Evolutionary conservation across 2,329 filamentous ascomycete genomes (phyloP).

Genomic region (Furcasterigmium furcatum): DNA sequence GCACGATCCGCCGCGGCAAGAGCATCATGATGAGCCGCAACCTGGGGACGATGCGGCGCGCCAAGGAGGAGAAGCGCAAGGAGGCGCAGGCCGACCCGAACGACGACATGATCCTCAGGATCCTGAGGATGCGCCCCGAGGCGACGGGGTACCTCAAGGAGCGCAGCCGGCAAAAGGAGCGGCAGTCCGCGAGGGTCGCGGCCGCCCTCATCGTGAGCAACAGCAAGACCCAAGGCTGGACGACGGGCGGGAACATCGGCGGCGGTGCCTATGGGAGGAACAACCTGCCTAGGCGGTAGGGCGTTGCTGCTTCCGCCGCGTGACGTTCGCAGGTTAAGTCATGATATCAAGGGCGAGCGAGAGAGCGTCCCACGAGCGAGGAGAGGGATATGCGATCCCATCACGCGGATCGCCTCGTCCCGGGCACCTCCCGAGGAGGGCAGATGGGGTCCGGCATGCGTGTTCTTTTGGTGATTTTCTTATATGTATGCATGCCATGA

Average conservation of each 20-base stretch:
- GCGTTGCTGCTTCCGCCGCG: no score
- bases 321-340: no score
- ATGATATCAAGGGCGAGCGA: no score
- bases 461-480: no score
- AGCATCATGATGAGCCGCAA: constrained; percentile 94
- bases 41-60: constrained; percentile 91
- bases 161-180: constrained; percentile 88
- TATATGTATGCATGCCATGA: no score
- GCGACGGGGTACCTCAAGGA: constrained; percentile 85
- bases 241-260: constrained; percentile 30
- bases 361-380: no score
- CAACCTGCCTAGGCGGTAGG: constrained; percentile 43
- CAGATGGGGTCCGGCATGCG: no score
- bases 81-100: constrained; percentile 95
- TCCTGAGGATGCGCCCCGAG: constrained; percentile 91
- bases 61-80: constrained; percentile 92
- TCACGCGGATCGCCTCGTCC: no score
- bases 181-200: constrained; percentile 83
- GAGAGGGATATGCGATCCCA: no score
- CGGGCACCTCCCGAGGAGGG: no score
- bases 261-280: constrained; percentile 35
- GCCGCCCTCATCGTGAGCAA: constrained; percentile 94
- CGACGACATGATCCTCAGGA: constrained; percentile 96
- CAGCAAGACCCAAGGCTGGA: constrained; percentile 66
- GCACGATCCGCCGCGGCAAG: constrained; percentile 63